A percentile compares a stretch with the other conserved stretches of the same genome.
phyloP scores from a whole-genome alignment of 306 rosid species.

The Pueraria montana region DNA sequence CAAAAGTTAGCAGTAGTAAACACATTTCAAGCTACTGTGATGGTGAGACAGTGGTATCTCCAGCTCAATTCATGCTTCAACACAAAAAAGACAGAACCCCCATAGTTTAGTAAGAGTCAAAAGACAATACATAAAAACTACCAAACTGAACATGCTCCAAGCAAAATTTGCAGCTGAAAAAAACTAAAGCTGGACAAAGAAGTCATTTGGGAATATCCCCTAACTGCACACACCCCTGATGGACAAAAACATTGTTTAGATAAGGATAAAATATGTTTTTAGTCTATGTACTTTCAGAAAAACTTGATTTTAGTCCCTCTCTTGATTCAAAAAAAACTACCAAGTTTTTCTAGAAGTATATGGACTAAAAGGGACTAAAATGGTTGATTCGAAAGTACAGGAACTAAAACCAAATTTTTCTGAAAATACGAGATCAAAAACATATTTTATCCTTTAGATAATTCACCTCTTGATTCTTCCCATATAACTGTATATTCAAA shows the following conservation, averaged over 20 bases:
- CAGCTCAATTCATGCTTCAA: conserved; percentile 26
- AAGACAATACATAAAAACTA: not conserved
- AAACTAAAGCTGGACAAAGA: not conserved
- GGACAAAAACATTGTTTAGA: not conserved
- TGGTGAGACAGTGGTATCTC: not conserved
- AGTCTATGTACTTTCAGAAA: too few species aligned
- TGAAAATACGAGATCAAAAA: too few species aligned
- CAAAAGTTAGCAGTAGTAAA: not conserved
- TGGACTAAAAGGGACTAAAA: too few species aligned
- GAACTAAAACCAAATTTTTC: too few species aligned
- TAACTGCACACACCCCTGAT: not conserved
- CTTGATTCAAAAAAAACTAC: too few species aligned
- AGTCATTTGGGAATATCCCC: not conserved
- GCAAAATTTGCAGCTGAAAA: not conserved
- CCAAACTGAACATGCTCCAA: not conserved
- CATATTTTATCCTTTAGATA: too few species aligned
- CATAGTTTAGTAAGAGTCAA: not conserved
- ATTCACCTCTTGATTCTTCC: not conserved
- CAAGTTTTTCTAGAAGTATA: too few species aligned
- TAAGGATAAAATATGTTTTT: too few species aligned
- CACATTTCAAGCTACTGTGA: not conserved
- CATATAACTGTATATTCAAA: not conserved
- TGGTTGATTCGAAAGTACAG: too few species aligned
- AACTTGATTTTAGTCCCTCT: too few species aligned
- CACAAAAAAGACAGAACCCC: not conserved